Conservation (phyloP, 2,329 filamentous ascomycete genomes). For the Alternaria infectoria region DNA sequence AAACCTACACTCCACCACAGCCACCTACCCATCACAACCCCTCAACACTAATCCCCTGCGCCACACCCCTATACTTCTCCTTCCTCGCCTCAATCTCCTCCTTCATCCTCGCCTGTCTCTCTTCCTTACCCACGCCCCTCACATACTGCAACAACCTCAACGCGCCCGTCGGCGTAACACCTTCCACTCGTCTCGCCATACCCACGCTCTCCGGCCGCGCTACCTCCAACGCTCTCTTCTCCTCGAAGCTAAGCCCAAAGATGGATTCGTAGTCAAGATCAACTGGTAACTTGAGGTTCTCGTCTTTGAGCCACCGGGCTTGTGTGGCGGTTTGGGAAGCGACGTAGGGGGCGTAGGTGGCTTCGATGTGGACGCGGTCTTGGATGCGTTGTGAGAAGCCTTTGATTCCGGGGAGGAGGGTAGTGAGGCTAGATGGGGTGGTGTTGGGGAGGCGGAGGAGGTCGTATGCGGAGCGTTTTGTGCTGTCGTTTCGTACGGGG, state of each 20-base stretch:
- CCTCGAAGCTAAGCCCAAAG: constrained; percentile 77
- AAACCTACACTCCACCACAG: not conserved
- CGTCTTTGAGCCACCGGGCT: constrained; percentile 74
- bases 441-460: constrained; percentile 69
- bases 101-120: constrained; percentile 35
- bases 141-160: constrained; percentile 68
- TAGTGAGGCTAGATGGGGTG: constrained; percentile 63
- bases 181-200: constrained; percentile 87
- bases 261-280: constrained; percentile 79
- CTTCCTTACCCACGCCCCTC: constrained; percentile 49
- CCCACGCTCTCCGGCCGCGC: constrained; percentile 84
- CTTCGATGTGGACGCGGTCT: constrained; percentile 78
- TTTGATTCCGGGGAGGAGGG: constrained; percentile 62
- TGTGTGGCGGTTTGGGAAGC: constrained; percentile 72
- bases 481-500: constrained; percentile 68
- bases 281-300: constrained; percentile 72
- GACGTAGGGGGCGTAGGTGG: constrained; percentile 86
- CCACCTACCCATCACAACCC: not conserved
- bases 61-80: constrained; percentile 26
- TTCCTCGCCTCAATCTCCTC: constrained; percentile 42
- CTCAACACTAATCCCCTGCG: constrained; percentile 6
- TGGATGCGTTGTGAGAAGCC: constrained; percentile 66
- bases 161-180: constrained; percentile 62
- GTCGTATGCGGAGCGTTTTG: constrained; percentile 75
- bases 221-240: constrained; percentile 71